Evolutionary conservation across 129 eudicot genomes (phyloP).

Genomic region (Daucus carota): DH1_v3.0 NC_030388.2:521501-522000

Average conservation of each 20-base stretch:
- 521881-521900: slow-evolving; percentile 35
- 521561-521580: slow-evolving; percentile 22
- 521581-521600: slow-evolving; percentile 23
- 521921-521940: slow-evolving; percentile 23
- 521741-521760: no score
- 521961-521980: slow-evolving; percentile 25
- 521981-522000: slow-evolving; percentile 32
- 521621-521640: slow-evolving; percentile 18
- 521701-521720: no score
- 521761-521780: no score
- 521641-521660: background rate
- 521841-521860: slow-evolving; percentile 40
- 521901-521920: slow-evolving; percentile 28
- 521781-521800: no score
- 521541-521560: slow-evolving; percentile 25
- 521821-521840: slow-evolving; percentile 28
- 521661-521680: no score
- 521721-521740: no score
- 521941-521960: slow-evolving; percentile 22
- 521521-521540: slow-evolving; percentile 26
- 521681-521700: no score
- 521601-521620: slow-evolving; percentile 39
- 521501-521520: background rate
- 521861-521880: slow-evolving; percentile 26
- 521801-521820: slow-evolving; percentile 42